A percentile compares a stretch with the other conserved stretches of the same genome.
phyloP scores from a whole-genome alignment of 495 filamentous ascomycete genomes.

The Podospora appendiculata region DNA sequence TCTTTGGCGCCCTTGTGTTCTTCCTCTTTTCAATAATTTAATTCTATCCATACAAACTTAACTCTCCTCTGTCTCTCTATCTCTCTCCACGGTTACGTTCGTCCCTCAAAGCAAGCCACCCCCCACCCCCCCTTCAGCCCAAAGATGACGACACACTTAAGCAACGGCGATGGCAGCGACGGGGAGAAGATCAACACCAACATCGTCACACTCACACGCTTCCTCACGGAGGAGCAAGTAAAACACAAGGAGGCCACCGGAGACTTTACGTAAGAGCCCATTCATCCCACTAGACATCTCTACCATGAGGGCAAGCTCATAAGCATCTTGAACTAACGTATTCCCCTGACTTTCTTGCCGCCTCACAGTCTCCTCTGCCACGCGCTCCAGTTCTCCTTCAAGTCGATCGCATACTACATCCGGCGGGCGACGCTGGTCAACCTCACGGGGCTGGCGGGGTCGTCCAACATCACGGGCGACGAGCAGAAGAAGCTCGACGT shows the following conservation, averaged over 20 bases:
- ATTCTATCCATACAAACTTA: too few species aligned
- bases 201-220: conserved; percentile 90
- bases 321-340: background rate
- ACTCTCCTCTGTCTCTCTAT: too few species aligned
- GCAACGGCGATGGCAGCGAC: conserved; percentile 28
- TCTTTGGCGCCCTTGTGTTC: background rate
- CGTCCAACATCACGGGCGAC: conserved; percentile 90
- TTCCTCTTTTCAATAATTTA: too few species aligned
- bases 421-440: conserved; percentile 95
- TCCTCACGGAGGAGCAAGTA: conserved; percentile 89
- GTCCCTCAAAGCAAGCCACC: too few species aligned
- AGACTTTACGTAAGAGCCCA: conserved; percentile 79
- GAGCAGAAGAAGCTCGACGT: conserved; percentile 99
- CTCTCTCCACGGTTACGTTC: too few species aligned
- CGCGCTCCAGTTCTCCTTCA: conserved; percentile 98
- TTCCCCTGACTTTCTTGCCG: background rate
- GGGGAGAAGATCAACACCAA: conserved; percentile 83
- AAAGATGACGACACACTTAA: too few species aligned
- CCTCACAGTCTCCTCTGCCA: conserved; percentile 77
- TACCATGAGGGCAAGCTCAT: background rate
- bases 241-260: conserved; percentile 93
- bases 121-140: too few species aligned
- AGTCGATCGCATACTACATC: conserved; percentile 99
- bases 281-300: background rate
- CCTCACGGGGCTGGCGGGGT: conserved; percentile 88